Conservation (phyloP, 768 basidiomycete genomes). For the Lactarius psammicola region DNA sequence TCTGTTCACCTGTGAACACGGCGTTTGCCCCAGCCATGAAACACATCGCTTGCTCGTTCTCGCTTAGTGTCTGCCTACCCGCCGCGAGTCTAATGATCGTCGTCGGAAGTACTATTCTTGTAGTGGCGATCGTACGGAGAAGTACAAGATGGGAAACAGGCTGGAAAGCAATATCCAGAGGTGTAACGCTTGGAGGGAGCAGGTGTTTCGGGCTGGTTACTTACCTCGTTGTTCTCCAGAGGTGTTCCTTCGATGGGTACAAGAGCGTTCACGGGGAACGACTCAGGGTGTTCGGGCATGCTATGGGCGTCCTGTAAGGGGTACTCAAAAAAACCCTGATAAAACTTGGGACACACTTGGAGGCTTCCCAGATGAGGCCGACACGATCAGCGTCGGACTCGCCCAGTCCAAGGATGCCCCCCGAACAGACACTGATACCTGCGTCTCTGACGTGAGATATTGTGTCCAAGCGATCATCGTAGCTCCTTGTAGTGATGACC, state of each 20-base stretch:
- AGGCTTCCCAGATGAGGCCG: slow-evolving; percentile 90
- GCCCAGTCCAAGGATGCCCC: slow-evolving; percentile 92
- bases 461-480: slow-evolving; percentile 89
- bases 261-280: slow-evolving; percentile 96
- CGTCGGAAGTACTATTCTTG: slow-evolving; percentile 84
- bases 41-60: slow-evolving; percentile 95
- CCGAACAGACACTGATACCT: slow-evolving; percentile 96
- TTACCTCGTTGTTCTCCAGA: slow-evolving; percentile 83
- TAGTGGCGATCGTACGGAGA: slow-evolving; percentile 92
- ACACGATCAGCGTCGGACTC: slow-evolving; percentile 89
- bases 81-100: slow-evolving; percentile 96
- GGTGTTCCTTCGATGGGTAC: slow-evolving; percentile 96
- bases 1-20: slow-evolving; percentile 96
- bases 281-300: slow-evolving; percentile 96
- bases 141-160: slow-evolving; percentile 79
- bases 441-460: slow-evolving; percentile 89
- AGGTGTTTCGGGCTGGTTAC: no score
- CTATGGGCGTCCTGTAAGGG: slow-evolving; percentile 40
- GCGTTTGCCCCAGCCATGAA: slow-evolving; percentile 99
- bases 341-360: slow-evolving; percentile 58
- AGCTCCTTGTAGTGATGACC: slow-evolving; percentile 95
- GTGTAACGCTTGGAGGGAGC: not conserved
- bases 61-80: slow-evolving; percentile 82
- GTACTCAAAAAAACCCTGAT: not conserved
- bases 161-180: slow-evolving; percentile 40